Evolutionary conservation across 768 basidiomycete species (phyloP).

Genomic region (Suillus americanus): DNA sequence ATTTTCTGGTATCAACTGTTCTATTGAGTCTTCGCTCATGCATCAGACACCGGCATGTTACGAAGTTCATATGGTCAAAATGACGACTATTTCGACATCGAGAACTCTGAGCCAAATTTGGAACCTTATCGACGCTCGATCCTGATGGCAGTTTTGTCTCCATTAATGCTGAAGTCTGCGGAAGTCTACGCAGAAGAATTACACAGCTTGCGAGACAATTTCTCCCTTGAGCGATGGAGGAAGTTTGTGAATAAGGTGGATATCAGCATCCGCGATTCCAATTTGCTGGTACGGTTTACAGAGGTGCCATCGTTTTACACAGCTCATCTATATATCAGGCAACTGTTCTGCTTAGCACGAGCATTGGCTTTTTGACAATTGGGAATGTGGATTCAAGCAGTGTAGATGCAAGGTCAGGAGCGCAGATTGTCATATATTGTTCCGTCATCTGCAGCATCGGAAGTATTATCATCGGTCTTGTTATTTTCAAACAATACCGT

Average conservation of each 20-base stretch:
- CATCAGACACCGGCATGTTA: slow-evolving; percentile 26
- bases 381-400: slow-evolving; percentile 4
- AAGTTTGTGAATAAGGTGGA: slow-evolving; percentile 31
- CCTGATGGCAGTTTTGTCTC: slow-evolving; percentile 20
- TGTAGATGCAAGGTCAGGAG: slow-evolving; percentile 13
- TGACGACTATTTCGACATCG: slow-evolving; percentile 33
- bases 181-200: slow-evolving; percentile 29
- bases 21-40: background rate
- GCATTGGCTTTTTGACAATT: slow-evolving; percentile 25
- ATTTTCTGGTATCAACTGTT: background rate
- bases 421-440: slow-evolving; percentile 27
- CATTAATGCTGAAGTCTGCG: slow-evolving; percentile 25
- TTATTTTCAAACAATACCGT: slow-evolving; percentile 33
- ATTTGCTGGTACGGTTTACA: slow-evolving; percentile 22
- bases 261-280: slow-evolving; percentile 32
- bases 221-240: slow-evolving; percentile 26
- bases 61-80: slow-evolving; percentile 30
- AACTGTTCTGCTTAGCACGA: slow-evolving; percentile 28
- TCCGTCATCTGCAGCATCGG: slow-evolving; percentile 30
- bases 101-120: slow-evolving; percentile 12
- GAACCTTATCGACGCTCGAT: slow-evolving; percentile 20
- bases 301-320: background rate
- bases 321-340: slow-evolving; percentile 17
- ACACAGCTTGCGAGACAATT: slow-evolving; percentile 26
- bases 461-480: slow-evolving; percentile 29